Evolutionary conservation across 306 rosid species (phyloP).

Genomic region (Quillaja saponaria): DNA sequence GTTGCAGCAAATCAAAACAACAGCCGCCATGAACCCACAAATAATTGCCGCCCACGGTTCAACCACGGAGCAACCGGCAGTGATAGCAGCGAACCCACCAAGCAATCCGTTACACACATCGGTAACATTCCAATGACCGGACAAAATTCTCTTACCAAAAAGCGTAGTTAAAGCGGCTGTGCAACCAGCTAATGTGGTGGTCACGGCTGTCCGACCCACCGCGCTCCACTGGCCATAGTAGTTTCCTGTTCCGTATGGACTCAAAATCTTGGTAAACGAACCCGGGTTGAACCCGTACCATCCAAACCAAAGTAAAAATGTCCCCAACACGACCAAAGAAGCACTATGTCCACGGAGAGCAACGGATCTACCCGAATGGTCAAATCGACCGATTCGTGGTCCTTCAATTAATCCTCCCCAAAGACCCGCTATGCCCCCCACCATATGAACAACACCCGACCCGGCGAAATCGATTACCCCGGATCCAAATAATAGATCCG

Average conservation of each 20-base stretch:
- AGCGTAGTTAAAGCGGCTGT: constrained; percentile 85
- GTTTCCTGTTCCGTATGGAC: constrained; percentile 36
- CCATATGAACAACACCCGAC: constrained; percentile 91
- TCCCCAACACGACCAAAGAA: constrained; percentile 65
- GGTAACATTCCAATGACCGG: constrained; percentile 93
- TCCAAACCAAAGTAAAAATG: constrained; percentile 92
- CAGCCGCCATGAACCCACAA: constrained; percentile 71
- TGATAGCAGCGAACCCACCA: constrained; percentile 91
- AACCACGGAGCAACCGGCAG: constrained; percentile 82
- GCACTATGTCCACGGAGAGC: constrained; percentile 76
- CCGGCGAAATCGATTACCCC: constrained; percentile 94
- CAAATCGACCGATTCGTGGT: constrained; percentile 81
- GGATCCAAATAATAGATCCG: constrained; percentile 43
- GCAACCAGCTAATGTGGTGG: constrained; percentile 76
- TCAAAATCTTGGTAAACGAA: constrained; percentile 61
- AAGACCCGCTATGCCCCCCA: constrained; percentile 81
- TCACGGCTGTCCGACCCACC: constrained; percentile 85
- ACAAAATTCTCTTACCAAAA: constrained; percentile 70
- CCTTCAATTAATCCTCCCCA: constrained; percentile 92
- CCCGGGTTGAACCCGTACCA: constrained; percentile 99
- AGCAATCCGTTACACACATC: constrained; percentile 86
- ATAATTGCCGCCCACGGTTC: constrained; percentile 93
- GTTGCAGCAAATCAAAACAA: constrained; percentile 65
- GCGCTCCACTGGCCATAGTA: constrained; percentile 91
- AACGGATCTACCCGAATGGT: constrained; percentile 50